Evolutionary conservation across 2,329 filamentous ascomycete species (phyloP), one percentile per base, ranked within the genome.

Genomic region (Corynespora cassiicola): DNA sequence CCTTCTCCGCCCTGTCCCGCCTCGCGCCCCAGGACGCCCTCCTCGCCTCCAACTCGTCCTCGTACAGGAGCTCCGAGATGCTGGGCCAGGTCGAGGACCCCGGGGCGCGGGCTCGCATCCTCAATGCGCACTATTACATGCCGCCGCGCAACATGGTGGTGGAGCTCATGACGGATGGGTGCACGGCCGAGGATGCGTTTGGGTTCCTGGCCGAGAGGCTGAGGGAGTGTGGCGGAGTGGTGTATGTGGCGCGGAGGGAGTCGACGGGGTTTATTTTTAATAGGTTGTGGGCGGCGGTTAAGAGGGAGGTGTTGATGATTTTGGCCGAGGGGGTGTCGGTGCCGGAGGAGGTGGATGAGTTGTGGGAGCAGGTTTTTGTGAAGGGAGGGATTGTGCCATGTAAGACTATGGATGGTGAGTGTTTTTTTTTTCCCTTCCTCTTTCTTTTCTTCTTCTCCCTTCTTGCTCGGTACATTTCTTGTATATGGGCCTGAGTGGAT

Each of bases 261-360:
- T 78, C 76, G 0, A 78, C 76, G 0, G 74, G 78, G 0, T 75
- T 81, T 45, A 75, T 82, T 22, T 77, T 79, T 50, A 81, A 81
- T 36, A 73, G 78, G 0, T 56, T 81, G 0, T 82, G 78, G 78
- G 79, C 78, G 0, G 78, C 78, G 0, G 68, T 81, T 11, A 81
- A 81, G 55, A 67, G 78, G 2, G 78, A 82, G 47, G 58, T 63
- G 1, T 44, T 81, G 34, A 70, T 57, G 0, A 76, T 81, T 7
- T 45, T 81, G 3, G 65, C 73, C 0, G 78, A 81, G 32, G 77
- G 69, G 0, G 75, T 81, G 0, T 69, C 71, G 0, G 65, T 62
- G 0, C 75, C 79, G 0, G 60, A 70, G n/a, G 72, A 78, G 32
- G 72, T 81, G 17, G 78, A 81, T 40, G 48, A 49, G 1, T 52